Evolutionary conservation across 208 protist species (phyloP).

Genomic region (Strigomonas galati): DNA sequence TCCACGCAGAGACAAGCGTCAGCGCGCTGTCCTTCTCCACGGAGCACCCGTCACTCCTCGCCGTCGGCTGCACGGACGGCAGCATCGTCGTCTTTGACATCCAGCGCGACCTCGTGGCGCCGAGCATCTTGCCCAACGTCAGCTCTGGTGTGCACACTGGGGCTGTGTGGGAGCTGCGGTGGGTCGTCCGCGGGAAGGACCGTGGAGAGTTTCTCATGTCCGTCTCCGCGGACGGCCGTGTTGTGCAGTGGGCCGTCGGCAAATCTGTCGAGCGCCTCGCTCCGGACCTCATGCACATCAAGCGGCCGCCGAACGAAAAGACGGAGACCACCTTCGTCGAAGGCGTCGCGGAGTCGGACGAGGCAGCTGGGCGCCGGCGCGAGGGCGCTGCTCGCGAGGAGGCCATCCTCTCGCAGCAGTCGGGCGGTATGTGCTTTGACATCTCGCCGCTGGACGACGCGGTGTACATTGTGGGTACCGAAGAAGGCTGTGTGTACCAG

Average conservation of each 20-base stretch:
- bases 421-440: constrained; percentile 93
- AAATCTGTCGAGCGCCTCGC: constrained; percentile 90
- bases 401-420: constrained; percentile 90
- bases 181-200: constrained; percentile 88
- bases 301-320: constrained; percentile 72
- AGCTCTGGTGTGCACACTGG: constrained; percentile 90
- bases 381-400: constrained; percentile 37
- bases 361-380: constrained; percentile 24
- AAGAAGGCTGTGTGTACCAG: constrained; percentile 95
- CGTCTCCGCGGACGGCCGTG: constrained; percentile 93
- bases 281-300: constrained; percentile 92
- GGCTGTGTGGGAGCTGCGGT: constrained; percentile 93
- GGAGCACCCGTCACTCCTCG: constrained; percentile 89
- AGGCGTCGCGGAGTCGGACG: constrained; percentile 51
- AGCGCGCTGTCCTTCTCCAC: constrained; percentile 91
- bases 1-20: constrained; percentile 78
- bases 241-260: constrained; percentile 95
- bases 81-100: constrained; percentile 94
- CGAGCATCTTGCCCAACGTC: constrained; percentile 61
- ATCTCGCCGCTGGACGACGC: constrained; percentile 86
- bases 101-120: constrained; percentile 62
- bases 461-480: constrained; percentile 94
- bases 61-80: constrained; percentile 91
- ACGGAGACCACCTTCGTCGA: constrained; percentile 71
- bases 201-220: constrained; percentile 93